Conservation (phyloP, 2,329 filamentous ascomycete species). For the Aureobasidium sp. region DNA sequence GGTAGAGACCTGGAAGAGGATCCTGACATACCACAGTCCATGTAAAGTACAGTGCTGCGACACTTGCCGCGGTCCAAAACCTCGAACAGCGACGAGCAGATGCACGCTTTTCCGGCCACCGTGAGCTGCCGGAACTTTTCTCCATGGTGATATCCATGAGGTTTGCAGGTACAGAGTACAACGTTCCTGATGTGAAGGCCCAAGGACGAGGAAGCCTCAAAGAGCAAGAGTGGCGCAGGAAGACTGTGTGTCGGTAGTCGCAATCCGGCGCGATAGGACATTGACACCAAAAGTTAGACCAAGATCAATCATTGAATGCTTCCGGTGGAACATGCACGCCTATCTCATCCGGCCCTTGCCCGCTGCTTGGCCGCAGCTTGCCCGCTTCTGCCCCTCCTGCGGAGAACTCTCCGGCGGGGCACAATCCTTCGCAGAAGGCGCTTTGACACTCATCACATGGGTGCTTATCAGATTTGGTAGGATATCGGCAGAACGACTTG, state of each 20-base stretch:
- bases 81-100: neutral
- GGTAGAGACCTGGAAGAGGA: neutral
- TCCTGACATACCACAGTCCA: neutral
- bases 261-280: too few species aligned
- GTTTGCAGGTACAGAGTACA: neutral
- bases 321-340: neutral
- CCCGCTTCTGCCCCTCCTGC: neutral
- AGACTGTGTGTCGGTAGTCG: too few species aligned
- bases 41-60: neutral
- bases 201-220: neutral
- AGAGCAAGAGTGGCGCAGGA: neutral
- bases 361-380: slow-evolving; percentile 1
- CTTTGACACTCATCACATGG: too few species aligned
- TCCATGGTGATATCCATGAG: neutral
- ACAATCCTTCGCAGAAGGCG: too few species aligned
- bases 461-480: too few species aligned
- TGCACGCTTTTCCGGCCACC: neutral
- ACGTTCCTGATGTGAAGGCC: too few species aligned
- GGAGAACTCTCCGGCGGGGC: neutral
- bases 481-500: too few species aligned
- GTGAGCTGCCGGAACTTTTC: too few species aligned
- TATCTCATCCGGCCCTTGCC: neutral
- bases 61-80: neutral
- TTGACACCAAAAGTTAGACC: neutral
- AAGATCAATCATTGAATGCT: neutral